A percentile compares a stretch with the other conserved stretches of the same genome.
Evolutionary conservation across 345 rosid genomes (phyloP).

Genomic region (Syzygium aromaticum): DNA sequence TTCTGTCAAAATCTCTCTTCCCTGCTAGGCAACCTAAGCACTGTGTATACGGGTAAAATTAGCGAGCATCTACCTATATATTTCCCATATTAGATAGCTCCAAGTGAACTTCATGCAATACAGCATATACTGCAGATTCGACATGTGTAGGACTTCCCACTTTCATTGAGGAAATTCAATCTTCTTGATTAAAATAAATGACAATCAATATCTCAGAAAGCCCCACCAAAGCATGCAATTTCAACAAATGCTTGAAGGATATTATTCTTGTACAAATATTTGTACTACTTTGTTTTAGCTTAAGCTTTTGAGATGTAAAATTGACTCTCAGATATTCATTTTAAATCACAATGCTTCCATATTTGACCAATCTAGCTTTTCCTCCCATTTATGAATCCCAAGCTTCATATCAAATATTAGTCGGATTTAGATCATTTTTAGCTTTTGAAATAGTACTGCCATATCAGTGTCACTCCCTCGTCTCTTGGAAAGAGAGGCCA

Average conservation of each 20-base stretch:
- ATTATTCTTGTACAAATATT: not conserved
- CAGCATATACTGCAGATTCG: not conserved
- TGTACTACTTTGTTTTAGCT: not conserved
- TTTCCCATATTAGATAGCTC: not conserved
- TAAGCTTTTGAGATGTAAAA: not conserved
- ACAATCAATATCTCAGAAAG: not conserved
- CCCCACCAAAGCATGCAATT: not conserved
- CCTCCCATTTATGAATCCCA: not conserved
- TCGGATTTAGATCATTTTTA: not conserved
- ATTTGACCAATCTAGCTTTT: not conserved
- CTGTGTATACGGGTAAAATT: not conserved
- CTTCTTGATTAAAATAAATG: not conserved
- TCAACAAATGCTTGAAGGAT: not conserved
- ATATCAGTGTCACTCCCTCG: not conserved
- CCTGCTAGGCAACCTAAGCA: not conserved
- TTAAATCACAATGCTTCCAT: not conserved
- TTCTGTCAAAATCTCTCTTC: not conserved
- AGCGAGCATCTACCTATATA: not conserved
- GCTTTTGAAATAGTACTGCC: not conserved
- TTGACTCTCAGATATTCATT: not conserved
- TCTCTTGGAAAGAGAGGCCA: not conserved
- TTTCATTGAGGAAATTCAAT: not conserved
- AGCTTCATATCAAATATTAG: not conserved
- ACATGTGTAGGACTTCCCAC: not conserved
- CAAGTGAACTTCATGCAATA: not conserved